Evolutionary conservation across 2,329 filamentous ascomycete genomes (phyloP).

Genomic region (Coniochaeta sp.): DNA sequence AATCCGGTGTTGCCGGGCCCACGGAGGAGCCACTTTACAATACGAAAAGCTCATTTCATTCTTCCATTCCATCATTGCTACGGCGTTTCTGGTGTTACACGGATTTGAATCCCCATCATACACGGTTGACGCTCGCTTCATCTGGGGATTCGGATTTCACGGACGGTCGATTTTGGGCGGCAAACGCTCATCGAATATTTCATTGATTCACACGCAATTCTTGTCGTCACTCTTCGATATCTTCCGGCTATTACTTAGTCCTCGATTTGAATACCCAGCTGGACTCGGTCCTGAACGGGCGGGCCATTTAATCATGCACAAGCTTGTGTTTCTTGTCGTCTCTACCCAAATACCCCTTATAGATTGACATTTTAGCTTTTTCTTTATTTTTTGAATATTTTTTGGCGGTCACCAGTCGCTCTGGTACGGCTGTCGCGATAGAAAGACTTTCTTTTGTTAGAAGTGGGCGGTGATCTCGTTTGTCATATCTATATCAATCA

Average conservation of each 20-base stretch:
- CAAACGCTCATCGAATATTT: neutral
- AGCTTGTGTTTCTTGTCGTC: neutral
- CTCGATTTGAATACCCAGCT: neutral
- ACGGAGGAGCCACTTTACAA: neutral
- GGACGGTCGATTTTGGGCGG: neutral
- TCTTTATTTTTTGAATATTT: neutral
- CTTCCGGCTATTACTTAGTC: neutral
- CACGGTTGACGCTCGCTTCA: slow-evolving; percentile 3
- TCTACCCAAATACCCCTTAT: slow-evolving; percentile 4
- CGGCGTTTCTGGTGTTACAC: neutral
- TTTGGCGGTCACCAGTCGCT: neutral
- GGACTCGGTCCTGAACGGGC: neutral
- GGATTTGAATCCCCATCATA: neutral
- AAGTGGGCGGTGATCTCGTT: neutral
- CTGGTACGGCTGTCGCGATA: neutral
- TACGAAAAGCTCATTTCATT: neutral
- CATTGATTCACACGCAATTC: neutral
- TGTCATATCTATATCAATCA: neutral
- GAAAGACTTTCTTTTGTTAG: neutral
- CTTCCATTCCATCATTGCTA: neutral
- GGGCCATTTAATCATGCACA: neutral
- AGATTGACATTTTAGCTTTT: slow-evolving; percentile 4
- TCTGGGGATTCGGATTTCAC: neutral
- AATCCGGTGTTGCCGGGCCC: slow-evolving; percentile 4
- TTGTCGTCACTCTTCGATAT: neutral